Evolutionary conservation across 225 moss, liverwort and hornwort genomes (phyloP), one percentile per base, ranked within the genome.

Genomic region (Pseudoscleropodium purum): DNA sequence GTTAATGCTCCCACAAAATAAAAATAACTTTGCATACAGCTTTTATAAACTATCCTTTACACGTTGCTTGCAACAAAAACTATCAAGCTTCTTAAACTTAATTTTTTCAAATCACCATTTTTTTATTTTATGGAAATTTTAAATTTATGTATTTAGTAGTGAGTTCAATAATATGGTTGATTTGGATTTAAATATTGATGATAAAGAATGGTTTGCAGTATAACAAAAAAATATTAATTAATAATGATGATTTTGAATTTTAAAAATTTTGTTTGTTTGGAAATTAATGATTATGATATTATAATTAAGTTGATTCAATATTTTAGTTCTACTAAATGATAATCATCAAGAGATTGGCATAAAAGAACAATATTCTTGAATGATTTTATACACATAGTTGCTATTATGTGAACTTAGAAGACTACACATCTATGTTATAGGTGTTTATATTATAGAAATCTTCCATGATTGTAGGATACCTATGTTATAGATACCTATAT

Each of bases 251-350:
- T 9, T 77, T 54, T 54, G 3, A 54, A 24, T 9, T 54, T 77
- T 21, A 4, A 34, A 2, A 76, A 5, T 0, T 17, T 10, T 30
- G 9, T 0, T 16, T 24, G 0, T 56, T 56, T 79, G 1, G 0
- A 1, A 56, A 26, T 3, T 6, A n/a, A 15, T n/a, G 4, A 79
- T 56, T 36, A 3, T 54, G 6, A 54, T 24, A 37, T 24, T 56
- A 10, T 6, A 36, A 54, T 37, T 54, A 36, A 54, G 9, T 25
- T 24, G 36, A 78, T 24, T 36, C 15, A 37, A 36, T 37, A 15
- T 25, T 56, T 34, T 52, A 52, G 2, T 23, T 36, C 4, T 34
- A 3, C 2, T 36, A 52, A 36, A 52, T 77, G 52, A 36, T 18
- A 36, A 54, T 52, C 36, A 77, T 36, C 0, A 36, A 77, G 21